phyloP scores from a whole-genome alignment of 345 rosid genomes.

The Moricandia moricandioides region DNA sequence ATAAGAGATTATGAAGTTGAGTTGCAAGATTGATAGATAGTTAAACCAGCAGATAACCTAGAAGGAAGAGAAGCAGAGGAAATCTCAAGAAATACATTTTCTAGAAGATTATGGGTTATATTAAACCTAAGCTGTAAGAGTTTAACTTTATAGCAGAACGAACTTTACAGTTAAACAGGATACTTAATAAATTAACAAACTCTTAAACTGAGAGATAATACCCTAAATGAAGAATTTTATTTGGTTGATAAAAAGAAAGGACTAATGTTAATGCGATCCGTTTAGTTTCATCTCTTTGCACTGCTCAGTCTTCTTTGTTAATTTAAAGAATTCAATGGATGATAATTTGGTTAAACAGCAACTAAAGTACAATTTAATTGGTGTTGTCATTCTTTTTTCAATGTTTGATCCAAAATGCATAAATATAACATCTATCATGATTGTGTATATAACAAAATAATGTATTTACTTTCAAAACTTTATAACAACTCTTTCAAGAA shows the following conservation, averaged over 20 bases:
- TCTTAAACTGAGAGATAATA: not conserved
- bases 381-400: not conserved
- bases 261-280: not conserved
- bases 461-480: not conserved
- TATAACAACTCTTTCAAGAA: not conserved
- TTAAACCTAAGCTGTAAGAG: not conserved
- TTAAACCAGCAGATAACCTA: not conserved
- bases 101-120: constrained; percentile 7
- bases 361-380: not conserved
- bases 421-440: not conserved
- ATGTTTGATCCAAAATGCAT: not conserved
- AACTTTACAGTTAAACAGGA: not conserved
- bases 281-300: not conserved
- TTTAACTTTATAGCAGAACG: not conserved
- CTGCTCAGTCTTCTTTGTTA: not conserved
- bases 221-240: not conserved
- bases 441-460: not conserved
- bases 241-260: not conserved
- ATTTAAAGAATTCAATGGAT: not conserved
- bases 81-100: not conserved
- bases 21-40: not conserved
- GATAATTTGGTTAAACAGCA: not conserved
- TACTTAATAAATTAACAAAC: not conserved
- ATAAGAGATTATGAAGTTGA: too few species aligned
- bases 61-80: not conserved